Conservation (phyloP, 768 basidiomycete genomes). For the Cystofilobasidium bisporidii region DNA sequence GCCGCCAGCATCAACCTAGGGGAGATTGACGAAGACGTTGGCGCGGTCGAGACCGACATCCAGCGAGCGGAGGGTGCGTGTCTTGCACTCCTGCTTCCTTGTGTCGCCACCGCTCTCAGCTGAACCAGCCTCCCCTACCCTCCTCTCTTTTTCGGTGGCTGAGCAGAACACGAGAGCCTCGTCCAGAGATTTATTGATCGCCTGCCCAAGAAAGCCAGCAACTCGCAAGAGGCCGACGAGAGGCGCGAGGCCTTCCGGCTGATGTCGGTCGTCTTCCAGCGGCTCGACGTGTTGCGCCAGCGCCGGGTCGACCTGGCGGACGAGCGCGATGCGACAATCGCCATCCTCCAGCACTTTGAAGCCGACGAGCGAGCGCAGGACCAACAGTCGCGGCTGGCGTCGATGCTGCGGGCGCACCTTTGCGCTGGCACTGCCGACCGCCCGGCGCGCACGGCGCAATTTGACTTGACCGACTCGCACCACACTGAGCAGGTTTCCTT, state of each 20-base stretch:
- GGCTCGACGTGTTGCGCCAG: not conserved
- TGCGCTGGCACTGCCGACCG: not conserved
- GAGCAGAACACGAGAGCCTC: not conserved
- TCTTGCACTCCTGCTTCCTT: no score
- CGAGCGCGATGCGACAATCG: not conserved
- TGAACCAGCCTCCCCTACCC: no score
- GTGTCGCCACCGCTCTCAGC: no score
- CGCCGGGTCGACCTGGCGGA: not conserved
- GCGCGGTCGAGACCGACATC: constrained; percentile 1
- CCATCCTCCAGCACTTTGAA: not conserved
- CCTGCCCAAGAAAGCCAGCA: not conserved
- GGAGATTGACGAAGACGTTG: constrained; percentile 13
- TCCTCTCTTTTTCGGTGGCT: not conserved
- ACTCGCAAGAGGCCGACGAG: not conserved
- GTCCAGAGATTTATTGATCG: not conserved
- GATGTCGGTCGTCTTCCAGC: constrained; percentile 14
- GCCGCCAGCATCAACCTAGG: not conserved
- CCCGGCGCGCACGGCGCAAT: not conserved
- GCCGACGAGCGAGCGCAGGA: not conserved
- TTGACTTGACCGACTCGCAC: not conserved
- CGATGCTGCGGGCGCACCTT: not conserved
- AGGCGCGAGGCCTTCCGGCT: constrained; percentile 18
- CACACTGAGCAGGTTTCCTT: not conserved
- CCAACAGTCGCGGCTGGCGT: not conserved
- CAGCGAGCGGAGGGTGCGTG: not conserved